Conservation (phyloP, 2,329 filamentous ascomycete genomes). For the Penicillium palitans region DNA sequence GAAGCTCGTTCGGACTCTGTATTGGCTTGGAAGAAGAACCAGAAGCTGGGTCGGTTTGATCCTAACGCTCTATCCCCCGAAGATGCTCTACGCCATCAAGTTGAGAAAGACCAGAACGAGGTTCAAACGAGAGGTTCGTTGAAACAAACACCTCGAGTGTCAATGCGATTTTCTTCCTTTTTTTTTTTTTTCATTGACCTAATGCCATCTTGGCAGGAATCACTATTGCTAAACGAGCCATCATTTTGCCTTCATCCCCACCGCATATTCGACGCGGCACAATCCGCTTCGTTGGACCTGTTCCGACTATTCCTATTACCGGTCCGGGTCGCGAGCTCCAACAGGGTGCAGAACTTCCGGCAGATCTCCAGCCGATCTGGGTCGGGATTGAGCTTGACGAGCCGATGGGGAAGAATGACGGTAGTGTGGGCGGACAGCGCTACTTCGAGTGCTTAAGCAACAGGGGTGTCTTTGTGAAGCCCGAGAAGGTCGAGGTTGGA, state of each 20-base stretch:
- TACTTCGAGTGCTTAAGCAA: constrained; percentile 58
- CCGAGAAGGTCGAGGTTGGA: constrained; percentile 63
- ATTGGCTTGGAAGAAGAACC: constrained; percentile 90
- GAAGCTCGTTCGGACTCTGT: constrained; percentile 84
- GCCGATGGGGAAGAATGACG: constrained; percentile 66
- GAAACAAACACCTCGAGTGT: not conserved
- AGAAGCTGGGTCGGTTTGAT: constrained; percentile 95
- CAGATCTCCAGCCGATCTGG: constrained; percentile 48
- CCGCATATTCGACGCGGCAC: constrained; percentile 47
- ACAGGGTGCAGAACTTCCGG: constrained; percentile 21
- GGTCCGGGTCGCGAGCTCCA: constrained; percentile 28
- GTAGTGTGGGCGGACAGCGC: constrained; percentile 50
- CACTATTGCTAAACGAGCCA: constrained; percentile 44
- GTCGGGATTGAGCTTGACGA: constrained; percentile 63
- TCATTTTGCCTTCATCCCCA: constrained; percentile 44
- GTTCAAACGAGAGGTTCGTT: constrained; percentile 64
- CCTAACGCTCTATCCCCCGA: constrained; percentile 75
- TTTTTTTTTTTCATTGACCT: not conserved
- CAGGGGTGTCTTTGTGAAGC: constrained; percentile 62
- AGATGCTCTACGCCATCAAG: constrained; percentile 68
- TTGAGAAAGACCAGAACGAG: constrained; percentile 59
- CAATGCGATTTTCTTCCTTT: not conserved
- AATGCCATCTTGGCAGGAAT: constrained; percentile 39
- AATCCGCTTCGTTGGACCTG: constrained; percentile 45
- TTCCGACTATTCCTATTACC: constrained; percentile 41